Evolutionary conservation across 768 basidiomycete species (phyloP).

Genomic region (Tephrocybe rancida): DNA sequence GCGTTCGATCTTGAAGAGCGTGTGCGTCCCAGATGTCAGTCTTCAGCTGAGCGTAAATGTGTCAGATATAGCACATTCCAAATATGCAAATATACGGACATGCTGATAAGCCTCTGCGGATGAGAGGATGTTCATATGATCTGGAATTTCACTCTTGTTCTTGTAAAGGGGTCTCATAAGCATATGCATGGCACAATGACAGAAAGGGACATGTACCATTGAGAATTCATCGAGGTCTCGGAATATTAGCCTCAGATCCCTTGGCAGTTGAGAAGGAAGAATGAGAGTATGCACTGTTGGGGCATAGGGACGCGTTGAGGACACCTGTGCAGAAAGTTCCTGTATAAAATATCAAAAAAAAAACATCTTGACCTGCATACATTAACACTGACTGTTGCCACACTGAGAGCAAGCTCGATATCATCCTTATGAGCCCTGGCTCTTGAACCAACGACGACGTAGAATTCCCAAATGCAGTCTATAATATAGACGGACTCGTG

Average conservation of each 20-base stretch:
- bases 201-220: slow-evolving; percentile 39
- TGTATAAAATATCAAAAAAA: slow-evolving; percentile 24
- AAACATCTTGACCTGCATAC: not conserved
- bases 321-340: slow-evolving; percentile 56
- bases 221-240: slow-evolving; percentile 68
- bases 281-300: slow-evolving; percentile 77
- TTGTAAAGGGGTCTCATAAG: slow-evolving; percentile 19
- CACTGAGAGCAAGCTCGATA: slow-evolving; percentile 62
- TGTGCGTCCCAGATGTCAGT: slow-evolving; percentile 52
- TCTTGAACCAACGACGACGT: slow-evolving; percentile 67
- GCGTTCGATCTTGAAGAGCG: slow-evolving; percentile 47
- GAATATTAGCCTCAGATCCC: slow-evolving; percentile 67
- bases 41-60: slow-evolving; percentile 44
- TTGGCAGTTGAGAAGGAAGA: slow-evolving; percentile 73
- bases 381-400: slow-evolving; percentile 50
- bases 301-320: slow-evolving; percentile 60
- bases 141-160: slow-evolving; percentile 46
- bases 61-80: not conserved
- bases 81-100: slow-evolving; percentile 40
- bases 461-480: slow-evolving; percentile 82
- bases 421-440: slow-evolving; percentile 63
- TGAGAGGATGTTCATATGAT: slow-evolving; percentile 39
- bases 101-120: slow-evolving; percentile 57
- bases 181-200: not conserved
- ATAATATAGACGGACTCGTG: slow-evolving; percentile 61